Conservation (phyloP, 1,284 basidiomycete genomes). For the Ustilago bromivora region DNA sequence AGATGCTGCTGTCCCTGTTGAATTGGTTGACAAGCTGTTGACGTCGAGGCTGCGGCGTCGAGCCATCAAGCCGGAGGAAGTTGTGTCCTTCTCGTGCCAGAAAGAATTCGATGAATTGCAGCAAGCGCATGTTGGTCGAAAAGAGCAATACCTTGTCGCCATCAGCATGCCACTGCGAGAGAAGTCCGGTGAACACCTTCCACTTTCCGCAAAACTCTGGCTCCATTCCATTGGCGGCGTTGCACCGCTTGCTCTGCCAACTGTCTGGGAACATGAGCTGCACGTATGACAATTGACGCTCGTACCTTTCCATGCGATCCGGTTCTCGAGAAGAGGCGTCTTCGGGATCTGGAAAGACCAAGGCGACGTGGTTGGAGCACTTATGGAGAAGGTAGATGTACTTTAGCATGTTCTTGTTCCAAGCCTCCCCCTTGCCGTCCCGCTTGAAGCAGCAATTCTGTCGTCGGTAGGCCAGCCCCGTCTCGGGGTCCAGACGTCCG, state of each 20-base stretch:
- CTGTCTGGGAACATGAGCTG: constrained; percentile 66
- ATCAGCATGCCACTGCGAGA: constrained; percentile 72
- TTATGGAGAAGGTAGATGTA: constrained; percentile 84
- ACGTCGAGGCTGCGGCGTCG: constrained; percentile 69
- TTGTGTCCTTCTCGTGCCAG: constrained; percentile 76
- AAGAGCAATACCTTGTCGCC: constrained; percentile 75
- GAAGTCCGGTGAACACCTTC: constrained; percentile 79
- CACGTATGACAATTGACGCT: constrained; percentile 59
- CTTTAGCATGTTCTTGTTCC: constrained; percentile 72
- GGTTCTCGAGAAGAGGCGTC: constrained; percentile 31
- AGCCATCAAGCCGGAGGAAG: constrained; percentile 81
- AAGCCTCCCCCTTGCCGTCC: constrained; percentile 74
- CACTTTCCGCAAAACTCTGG: constrained; percentile 83
- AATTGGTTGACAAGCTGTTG: constrained; percentile 80
- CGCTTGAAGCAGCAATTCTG: constrained; percentile 72
- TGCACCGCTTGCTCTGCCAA: constrained; percentile 50
- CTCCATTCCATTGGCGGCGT: constrained; percentile 61
- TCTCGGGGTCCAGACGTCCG: constrained; percentile 71
- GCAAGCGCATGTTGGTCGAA: constrained; percentile 83
- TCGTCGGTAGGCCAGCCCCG: constrained; percentile 46
- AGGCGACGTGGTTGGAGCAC: constrained; percentile 83
- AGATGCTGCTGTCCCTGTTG: constrained; percentile 79
- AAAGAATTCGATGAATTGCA: constrained; percentile 82
- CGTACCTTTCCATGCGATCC: constrained; percentile 52
- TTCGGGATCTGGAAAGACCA: constrained; percentile 79